These are phyloP conservation scores for Pleurotus giganteus DNA, from an alignment of 768 basidiomycete genomes.

Conservation along the genomic window DNA sequence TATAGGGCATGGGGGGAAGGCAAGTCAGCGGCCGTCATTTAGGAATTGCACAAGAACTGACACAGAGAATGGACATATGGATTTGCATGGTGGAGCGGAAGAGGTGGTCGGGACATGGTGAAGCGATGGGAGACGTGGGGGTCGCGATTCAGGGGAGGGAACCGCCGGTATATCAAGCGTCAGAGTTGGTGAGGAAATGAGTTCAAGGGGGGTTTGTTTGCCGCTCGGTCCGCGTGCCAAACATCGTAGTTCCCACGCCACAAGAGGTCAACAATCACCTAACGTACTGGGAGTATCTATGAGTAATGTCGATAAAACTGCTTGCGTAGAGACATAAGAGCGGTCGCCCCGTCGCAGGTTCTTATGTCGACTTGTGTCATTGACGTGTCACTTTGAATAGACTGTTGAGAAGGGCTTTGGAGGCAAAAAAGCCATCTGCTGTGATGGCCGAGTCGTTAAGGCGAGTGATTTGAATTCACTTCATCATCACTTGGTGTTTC, in stretches of 20 bases:
- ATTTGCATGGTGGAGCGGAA: slow-evolving; percentile 51
- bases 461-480: slow-evolving; percentile 83
- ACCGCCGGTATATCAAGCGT: not conserved
- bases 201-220: slow-evolving; percentile 7
- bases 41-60: slow-evolving; percentile 10
- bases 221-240: not conserved
- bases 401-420: no score
- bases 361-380: no score
- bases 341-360: no score
- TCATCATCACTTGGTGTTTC: slow-evolving; percentile 77
- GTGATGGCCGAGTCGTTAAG: slow-evolving; percentile 90
- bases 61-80: slow-evolving; percentile 44
- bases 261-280: slow-evolving; percentile 1
- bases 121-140: slow-evolving; percentile 15
- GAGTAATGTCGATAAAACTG: no score
- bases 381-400: no score
- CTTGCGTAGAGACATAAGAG: no score
- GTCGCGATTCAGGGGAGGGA: slow-evolving; percentile 10
- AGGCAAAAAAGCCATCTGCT: no score
- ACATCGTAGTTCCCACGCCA: not conserved
- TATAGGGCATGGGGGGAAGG: slow-evolving; percentile 4
- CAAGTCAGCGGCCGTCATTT: slow-evolving; percentile 12
- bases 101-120: slow-evolving; percentile 46
- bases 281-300: no score
- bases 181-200: slow-evolving; percentile 7